Percentiles rank a stretch among this genome's conserved stretches.
Conservation (phyloP, 805 yeast species). For the Grigorovia jiainica region DNA sequence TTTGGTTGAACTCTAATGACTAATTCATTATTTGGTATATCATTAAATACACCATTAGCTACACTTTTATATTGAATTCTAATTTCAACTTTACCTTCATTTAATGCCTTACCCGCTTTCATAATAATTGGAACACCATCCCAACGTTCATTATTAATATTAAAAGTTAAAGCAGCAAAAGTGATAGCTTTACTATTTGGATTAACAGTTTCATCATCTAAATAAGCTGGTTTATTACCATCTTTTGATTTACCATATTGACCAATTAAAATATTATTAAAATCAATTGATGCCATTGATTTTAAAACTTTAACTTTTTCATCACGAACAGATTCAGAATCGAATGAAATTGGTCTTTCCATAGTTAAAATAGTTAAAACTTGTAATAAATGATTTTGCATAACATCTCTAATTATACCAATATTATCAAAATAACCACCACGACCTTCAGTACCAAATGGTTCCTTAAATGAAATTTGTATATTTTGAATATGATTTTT, state of each 20-base stretch:
- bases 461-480: conserved; percentile 91
- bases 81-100: conserved; percentile 90
- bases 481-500: conserved; percentile 65
- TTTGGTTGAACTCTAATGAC: conserved; percentile 91
- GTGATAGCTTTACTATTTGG: conserved; percentile 81
- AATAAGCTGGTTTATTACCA: conserved; percentile 81
- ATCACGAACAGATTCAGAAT: conserved; percentile 89
- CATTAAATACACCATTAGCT: conserved; percentile 69
- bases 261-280: conserved; percentile 65
- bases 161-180: conserved; percentile 73
- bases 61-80: conserved; percentile 86
- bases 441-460: conserved; percentile 98
- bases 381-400: conserved; percentile 95
- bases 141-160: conserved; percentile 92
- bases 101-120: conserved; percentile 97
- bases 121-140: conserved; percentile 93
- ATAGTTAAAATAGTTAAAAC: conserved; percentile 84
- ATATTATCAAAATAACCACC: conserved; percentile 95
- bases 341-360: conserved; percentile 91
- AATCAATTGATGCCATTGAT: conserved; percentile 61
- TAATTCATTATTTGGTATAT: conserved; percentile 82
- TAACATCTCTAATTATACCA: conserved; percentile 95
- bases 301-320: conserved; percentile 90
- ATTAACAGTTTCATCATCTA: conserved; percentile 86
- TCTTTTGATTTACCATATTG: conserved; percentile 81